These are phyloP conservation scores for Leucosporidium creatinivorum DNA, from an alignment of 768 basidiomycete species.

Conservation along the genomic window DNA sequence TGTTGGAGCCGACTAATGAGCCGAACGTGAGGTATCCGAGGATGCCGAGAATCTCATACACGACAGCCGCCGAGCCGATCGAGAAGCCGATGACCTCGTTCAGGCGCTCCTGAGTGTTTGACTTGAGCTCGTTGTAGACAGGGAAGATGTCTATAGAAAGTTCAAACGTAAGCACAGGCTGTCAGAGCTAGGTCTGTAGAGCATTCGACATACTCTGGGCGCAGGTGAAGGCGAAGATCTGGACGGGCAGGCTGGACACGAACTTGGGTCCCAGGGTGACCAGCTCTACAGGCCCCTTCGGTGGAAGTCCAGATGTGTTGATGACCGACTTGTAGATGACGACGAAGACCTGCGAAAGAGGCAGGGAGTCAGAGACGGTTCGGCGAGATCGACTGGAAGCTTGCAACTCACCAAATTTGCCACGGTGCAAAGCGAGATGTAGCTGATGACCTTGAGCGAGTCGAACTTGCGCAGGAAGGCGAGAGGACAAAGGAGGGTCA, in stretches of 20 bases:
- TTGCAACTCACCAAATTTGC: slow-evolving; percentile 38
- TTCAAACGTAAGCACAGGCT: background rate
- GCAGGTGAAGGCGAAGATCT: slow-evolving; percentile 87
- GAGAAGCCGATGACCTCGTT: slow-evolving; percentile 79
- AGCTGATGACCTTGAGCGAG: slow-evolving; percentile 81
- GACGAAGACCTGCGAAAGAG: slow-evolving; percentile 56
- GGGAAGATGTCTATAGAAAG: background rate
- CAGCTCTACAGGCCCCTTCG: slow-evolving; percentile 60
- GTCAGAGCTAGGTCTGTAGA: slow-evolving; percentile 48
- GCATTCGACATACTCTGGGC: slow-evolving; percentile 49
- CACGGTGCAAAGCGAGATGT: slow-evolving; percentile 81
- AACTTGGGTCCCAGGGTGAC: slow-evolving; percentile 71
- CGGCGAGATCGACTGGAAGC: background rate
- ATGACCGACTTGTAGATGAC: slow-evolving; percentile 63
- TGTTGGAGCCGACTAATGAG: slow-evolving; percentile 72
- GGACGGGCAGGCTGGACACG: slow-evolving; percentile 81
- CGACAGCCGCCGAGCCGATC: slow-evolving; percentile 72
- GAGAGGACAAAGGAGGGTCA: slow-evolving; percentile 57
- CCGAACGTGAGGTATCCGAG: slow-evolving; percentile 39
- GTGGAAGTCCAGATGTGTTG: slow-evolving; percentile 59
- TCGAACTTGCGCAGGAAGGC: slow-evolving; percentile 76
- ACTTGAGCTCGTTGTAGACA: slow-evolving; percentile 21
- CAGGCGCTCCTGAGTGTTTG: slow-evolving; percentile 72
- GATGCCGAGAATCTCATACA: slow-evolving; percentile 73
- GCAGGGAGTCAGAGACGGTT: background rate